Base-by-base conservation (phyloP, 2,329 filamentous ascomycete genomes). In the Cladophialophora immunda region DNA sequence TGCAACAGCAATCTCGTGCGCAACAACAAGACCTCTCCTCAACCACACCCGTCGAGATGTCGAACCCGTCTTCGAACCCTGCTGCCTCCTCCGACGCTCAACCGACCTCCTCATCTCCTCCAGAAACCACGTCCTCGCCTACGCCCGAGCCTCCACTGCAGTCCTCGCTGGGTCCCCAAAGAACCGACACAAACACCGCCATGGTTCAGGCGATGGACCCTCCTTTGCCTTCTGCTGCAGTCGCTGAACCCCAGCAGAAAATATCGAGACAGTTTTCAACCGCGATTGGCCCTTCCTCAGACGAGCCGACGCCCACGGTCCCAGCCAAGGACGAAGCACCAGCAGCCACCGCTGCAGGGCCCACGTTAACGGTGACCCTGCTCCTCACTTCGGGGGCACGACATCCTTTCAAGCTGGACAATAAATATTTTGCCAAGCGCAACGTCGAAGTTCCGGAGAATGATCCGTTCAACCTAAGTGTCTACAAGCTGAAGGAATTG, bases 401-500 rank as follows among this genome's bases (percentile, higher is more conserved):
- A 69, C 93, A 97, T 79, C 93, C 93, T 0, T 97, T 96, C 80
- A 93, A 90, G 76, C 91, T 98, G 71, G 92, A 97, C 78, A 90
- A 92, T 75, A 92, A 89, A 76, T 97, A 97, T 75, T 83, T 98
- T 62, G 84, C 85, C 62, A 93, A 94, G 79, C 88, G 93, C 67
- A 92, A 90, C 73, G 92, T 97, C 62, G 86, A 86, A 56, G 87
- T 95, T 1, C 90, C 92, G 22, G 89, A 90, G 34, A 85, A 87
- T 70, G 93, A 97, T 76, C 93, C 93, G 0, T 94, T 93, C 76
- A 92, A 90, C 76, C 93, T 98, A 80, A 97, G 92, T 72, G 90
- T 97, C 58, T 97, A 97, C 77, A 97, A 92, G 2, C 82, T 98
- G 71, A 97, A 97, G 80, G 93, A 97, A 81, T 82, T 97, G 75